A percentile compares a stretch with the other conserved stretches of the same genome.
phyloP scores from a whole-genome alignment of 352 stramenopile species.

The Phytopythium litorale region DNA sequence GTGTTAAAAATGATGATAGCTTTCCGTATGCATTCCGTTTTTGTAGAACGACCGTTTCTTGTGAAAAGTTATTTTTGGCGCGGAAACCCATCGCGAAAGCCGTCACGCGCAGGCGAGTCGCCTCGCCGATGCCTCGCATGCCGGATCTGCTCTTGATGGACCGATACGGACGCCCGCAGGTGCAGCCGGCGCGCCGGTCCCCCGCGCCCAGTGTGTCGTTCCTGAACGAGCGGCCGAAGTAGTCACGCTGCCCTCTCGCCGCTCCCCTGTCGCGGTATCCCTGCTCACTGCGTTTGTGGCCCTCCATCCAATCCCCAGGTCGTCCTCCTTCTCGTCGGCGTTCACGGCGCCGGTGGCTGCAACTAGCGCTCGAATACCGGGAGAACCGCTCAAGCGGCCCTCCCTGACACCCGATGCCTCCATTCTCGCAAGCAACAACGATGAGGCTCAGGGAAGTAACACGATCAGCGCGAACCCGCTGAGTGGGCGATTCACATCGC shows the following conservation, averaged over 20 bases:
- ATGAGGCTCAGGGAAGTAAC: neutral
- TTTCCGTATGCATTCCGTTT: neutral
- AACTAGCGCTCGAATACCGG: neutral
- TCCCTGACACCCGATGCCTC: neutral
- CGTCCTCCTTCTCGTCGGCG: neutral
- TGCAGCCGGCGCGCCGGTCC: constrained; percentile 9
- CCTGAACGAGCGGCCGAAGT: constrained; percentile 39
- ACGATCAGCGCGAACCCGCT: neutral
- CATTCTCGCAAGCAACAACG: neutral
- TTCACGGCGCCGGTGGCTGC: neutral
- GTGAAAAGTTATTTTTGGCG: constrained; percentile 2
- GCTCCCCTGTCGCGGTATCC: neutral
- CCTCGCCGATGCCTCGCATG: neutral
- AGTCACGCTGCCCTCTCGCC: neutral
- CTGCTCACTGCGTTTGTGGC: neutral
- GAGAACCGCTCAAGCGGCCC: neutral
- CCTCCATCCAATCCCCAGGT: neutral
- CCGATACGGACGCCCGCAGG: constrained; percentile 35
- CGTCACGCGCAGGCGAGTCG: neutral
- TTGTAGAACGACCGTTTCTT: neutral
- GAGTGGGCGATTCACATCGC: neutral
- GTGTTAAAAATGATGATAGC: neutral
- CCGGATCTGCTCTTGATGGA: constrained; percentile 24
- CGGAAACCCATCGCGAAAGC: neutral
- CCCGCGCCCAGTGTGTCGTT: constrained; percentile 26